Base-by-base conservation (phyloP, 2,329 filamentous ascomycete species). In the Aspergillus transmontanensis region DNA sequence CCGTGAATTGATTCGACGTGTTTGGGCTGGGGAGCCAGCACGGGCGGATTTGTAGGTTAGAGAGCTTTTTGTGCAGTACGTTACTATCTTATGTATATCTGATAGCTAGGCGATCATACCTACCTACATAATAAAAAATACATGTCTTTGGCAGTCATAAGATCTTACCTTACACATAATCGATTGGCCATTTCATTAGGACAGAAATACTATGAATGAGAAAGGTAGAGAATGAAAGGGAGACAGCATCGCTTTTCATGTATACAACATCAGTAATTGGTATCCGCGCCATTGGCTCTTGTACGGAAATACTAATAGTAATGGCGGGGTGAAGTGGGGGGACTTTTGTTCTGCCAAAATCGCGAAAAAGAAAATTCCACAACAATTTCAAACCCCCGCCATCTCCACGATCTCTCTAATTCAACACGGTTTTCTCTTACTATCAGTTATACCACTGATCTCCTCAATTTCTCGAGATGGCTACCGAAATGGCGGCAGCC, bases 21-120 rank as follows among this genome's bases (percentile, higher is more conserved):
- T 85, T n/a, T 88, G 85, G 83, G 85, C 85, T 61, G 87, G 86
- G 4, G 86, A 89, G 69, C 79, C 80, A 34, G 86, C 86, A 12
- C 80, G 76, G 62, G 81, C 79, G n/a, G 80, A 86, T 74, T 71
- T 86, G 68, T 86, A 77, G 67, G 72, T 67, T 28, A 26, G 12
- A 2, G 14, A 36, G 34, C 34, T 5, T 36, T 36, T 14, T 48
- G 28, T 26, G 5, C 28, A 51, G 7, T 10, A 41, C 16, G 19
- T 32, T 34, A 19, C 26, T 34, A 10, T 30, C 6, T 19, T 23
- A 1, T 26, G 26, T 34, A 51, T 50, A 59, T 46, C 28, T 58
- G 12, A 28, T 30, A 51, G 46, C 19, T n/a, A 9, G 23, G 26
- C 16, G 14, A 21, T 51, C 10, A 5, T 51, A 12, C 7, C 14